Conservation (phyloP, 768 basidiomycete genomes). For the Mycena metata region DNA sequence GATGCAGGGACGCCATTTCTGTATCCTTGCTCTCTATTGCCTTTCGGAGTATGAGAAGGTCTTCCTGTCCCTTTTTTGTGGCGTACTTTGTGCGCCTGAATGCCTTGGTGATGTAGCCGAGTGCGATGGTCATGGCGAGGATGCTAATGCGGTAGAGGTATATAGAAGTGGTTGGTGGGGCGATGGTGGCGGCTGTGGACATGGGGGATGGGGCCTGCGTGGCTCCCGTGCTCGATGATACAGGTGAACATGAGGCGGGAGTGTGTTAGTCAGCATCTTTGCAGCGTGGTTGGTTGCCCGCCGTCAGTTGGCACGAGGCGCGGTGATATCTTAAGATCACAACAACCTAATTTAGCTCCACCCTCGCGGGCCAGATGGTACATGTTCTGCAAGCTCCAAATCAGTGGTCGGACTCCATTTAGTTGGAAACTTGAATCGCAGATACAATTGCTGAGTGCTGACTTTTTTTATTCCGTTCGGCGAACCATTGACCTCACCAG, state of each 20-base stretch:
- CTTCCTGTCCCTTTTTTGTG: slow-evolving; percentile 23
- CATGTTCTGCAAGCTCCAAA: background rate
- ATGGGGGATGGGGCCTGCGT: slow-evolving; percentile 20
- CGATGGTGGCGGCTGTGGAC: slow-evolving; percentile 19
- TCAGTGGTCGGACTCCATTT: background rate
- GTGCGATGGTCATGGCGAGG: slow-evolving; percentile 28
- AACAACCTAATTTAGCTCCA: background rate
- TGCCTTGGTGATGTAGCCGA: slow-evolving; percentile 24
- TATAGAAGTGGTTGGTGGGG: slow-evolving; percentile 13
- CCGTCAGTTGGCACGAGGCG: slow-evolving; percentile 25
- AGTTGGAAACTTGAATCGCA: background rate
- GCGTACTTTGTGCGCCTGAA: slow-evolving; percentile 25
- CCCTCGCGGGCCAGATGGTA: background rate
- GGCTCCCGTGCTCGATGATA: slow-evolving; percentile 6
- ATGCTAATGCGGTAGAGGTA: slow-evolving; percentile 23
- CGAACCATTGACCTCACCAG: no score
- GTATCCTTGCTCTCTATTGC: slow-evolving; percentile 31
- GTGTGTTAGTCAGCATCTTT: slow-evolving; percentile 29
- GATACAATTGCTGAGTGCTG: no score
- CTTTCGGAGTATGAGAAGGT: slow-evolving; percentile 36
- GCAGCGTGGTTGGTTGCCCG: slow-evolving; percentile 22
- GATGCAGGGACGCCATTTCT: slow-evolving; percentile 28
- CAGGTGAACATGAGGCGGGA: slow-evolving; percentile 34
- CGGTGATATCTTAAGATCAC: background rate
- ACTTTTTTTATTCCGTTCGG: no score